Base-by-base conservation (phyloP, 192 early-diverging fungal species). In the Powellomyces hirtus region DNA sequence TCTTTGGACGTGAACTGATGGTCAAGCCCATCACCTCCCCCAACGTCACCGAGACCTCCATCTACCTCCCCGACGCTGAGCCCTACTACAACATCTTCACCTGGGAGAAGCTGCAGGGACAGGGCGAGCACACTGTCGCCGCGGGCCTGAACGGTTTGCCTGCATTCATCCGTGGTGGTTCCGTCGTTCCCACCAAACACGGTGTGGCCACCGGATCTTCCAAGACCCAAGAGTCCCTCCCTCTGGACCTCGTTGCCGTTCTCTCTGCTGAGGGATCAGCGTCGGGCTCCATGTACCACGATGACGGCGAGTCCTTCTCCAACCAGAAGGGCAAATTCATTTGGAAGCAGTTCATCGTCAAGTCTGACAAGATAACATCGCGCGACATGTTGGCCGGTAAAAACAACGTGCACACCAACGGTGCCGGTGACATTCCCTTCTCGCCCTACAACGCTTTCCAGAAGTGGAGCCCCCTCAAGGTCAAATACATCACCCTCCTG, bases 211-310 rank as follows among this genome's bases (percentile, higher is more conserved):
- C 22, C 53, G 53, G 53, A 4, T 56, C 53, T 7, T 56, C 53
- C 22, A 56, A 56, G 31, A 56, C 53, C 33, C 53, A 56, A 4
- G 22, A 26, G 53, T 26, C 31, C 26, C 53, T 56, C 5, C 53
- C 53, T 27, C 16, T 56, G 10, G 29, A 56, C 27, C 27, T 56
- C 53, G 31, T 56, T 30, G 29, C 33, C 53, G 53, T 30, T 27
- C 5, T 56, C 16, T 56, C 53, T 13, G 31, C 22, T 16, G 26
- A 56, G 14, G 26, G 26, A 22, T 30, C 5, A 4, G 53, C 53
- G 27, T 56, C 53, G 22, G 53, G 53, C 27, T 16, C 22, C 27
- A 27, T 56, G 5, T 56, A 56, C 53, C 53, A 56, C 53, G 53
- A 56, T 30, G 53, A 56, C 53, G 53, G 53, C 5, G 31, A 26